Conservation (phyloP, 192 early-diverging fungal species). For the Backusella psychrophila region DNA sequence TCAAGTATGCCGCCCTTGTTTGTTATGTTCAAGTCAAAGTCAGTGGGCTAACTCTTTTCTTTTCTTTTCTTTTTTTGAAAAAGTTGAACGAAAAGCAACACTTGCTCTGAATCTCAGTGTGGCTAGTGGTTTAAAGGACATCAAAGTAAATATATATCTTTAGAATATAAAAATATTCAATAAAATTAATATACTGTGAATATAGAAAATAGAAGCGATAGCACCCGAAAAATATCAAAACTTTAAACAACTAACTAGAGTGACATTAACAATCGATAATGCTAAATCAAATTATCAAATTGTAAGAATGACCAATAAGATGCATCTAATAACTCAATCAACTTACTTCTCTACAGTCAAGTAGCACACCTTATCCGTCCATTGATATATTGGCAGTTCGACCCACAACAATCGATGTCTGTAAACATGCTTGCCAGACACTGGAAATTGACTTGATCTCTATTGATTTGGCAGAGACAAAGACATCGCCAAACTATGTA, state of each 20-base stretch:
- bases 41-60: not conserved
- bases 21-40: not conserved
- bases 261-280: conserved; percentile 5
- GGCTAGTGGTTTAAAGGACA: not conserved
- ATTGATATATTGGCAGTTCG: conserved; percentile 74
- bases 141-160: not conserved
- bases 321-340: no score
- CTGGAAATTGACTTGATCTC: conserved; percentile 82
- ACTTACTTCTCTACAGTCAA: conserved; percentile 21
- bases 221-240: not conserved
- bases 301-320: not conserved
- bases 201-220: not conserved
- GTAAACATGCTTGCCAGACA: conserved; percentile 63
- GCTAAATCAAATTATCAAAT: conserved; percentile 19
- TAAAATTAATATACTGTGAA: not conserved
- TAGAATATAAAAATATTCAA: not conserved
- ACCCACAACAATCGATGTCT: conserved; percentile 69
- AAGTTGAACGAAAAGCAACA: conserved; percentile 14
- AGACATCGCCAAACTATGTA: conserved; percentile 59
- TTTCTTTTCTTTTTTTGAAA: not conserved
- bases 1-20: conserved; percentile 35
- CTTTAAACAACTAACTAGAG: conserved; percentile 14
- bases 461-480: conserved; percentile 47
- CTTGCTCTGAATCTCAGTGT: conserved; percentile 12
- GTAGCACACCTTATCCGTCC: conserved; percentile 12